Percentiles rank a stretch among this genome's conserved stretches.
Conservation (phyloP, 2,329 filamentous ascomycete genomes). For the Aspergillus floridensis region DNA sequence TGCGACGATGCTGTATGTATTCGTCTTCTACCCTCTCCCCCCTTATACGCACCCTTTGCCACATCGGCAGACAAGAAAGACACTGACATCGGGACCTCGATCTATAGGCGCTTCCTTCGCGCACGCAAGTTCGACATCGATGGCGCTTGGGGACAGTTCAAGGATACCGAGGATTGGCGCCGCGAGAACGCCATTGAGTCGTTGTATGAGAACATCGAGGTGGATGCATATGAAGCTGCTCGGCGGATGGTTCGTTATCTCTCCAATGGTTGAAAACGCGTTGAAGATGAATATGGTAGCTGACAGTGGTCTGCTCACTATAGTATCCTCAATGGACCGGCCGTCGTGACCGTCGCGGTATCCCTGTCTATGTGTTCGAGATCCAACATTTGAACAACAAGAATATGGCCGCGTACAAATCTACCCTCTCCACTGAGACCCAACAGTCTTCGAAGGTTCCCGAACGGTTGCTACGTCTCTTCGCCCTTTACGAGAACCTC, state of each 20-base stretch:
- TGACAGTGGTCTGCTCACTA: background rate
- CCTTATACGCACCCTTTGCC: background rate
- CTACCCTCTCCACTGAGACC: slow-evolving; percentile 51
- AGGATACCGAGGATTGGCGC: slow-evolving; percentile 85
- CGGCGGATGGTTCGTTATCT: slow-evolving; percentile 60
- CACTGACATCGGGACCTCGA: background rate
- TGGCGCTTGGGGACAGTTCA: slow-evolving; percentile 80
- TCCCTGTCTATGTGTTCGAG: slow-evolving; percentile 88
- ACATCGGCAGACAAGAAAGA: background rate
- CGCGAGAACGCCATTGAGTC: slow-evolving; percentile 72
- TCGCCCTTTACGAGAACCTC: slow-evolving; percentile 90
- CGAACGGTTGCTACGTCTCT: slow-evolving; percentile 76
- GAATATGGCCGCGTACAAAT: slow-evolving; percentile 73
- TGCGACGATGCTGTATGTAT: slow-evolving; percentile 47
- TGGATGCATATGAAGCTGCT: slow-evolving; percentile 78
- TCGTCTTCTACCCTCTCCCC: slow-evolving; percentile 5
- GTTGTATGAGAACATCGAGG: slow-evolving; percentile 82
- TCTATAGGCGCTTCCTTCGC: slow-evolving; percentile 72
- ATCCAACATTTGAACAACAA: slow-evolving; percentile 80
- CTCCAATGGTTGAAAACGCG: background rate
- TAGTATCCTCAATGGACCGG: slow-evolving; percentile 96
- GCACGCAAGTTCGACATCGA: slow-evolving; percentile 75
- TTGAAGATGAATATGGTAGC: background rate
- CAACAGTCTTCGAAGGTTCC: slow-evolving; percentile 58
- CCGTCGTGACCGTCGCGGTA: slow-evolving; percentile 82